Percentiles rank a stretch among this genome's conserved stretches.
Evolutionary conservation across 192 early-diverging fungal genomes (phyloP).

Genomic region (Gonapodya prolifera): DNA sequence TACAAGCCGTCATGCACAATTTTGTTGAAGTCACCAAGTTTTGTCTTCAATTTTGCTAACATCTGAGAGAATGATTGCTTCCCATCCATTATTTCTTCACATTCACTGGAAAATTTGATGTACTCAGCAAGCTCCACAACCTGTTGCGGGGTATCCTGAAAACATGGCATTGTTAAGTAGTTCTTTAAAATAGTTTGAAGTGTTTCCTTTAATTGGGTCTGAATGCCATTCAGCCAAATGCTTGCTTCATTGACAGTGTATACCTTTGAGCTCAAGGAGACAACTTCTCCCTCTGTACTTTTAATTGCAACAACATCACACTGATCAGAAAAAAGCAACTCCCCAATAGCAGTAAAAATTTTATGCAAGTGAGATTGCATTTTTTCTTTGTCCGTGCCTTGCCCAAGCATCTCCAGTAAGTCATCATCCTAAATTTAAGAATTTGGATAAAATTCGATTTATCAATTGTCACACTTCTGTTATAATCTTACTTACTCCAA

Average conservation of each 20-base stretch:
- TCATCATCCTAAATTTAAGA: slow-evolving; percentile 66
- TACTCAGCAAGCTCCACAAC: slow-evolving; percentile 48
- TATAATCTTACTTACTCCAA: slow-evolving; percentile 36
- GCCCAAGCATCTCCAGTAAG: slow-evolving; percentile 98
- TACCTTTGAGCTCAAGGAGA: slow-evolving; percentile 40
- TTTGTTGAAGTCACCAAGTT: slow-evolving; percentile 65
- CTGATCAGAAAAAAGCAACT: slow-evolving; percentile 74
- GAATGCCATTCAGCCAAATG: slow-evolving; percentile 88
- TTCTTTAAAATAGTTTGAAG: slow-evolving; percentile 62
- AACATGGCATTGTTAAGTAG: slow-evolving; percentile 51
- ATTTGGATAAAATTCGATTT: no score
- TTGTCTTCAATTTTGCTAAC: slow-evolving; percentile 70
- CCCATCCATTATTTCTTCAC: slow-evolving; percentile 1
- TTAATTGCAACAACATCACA: slow-evolving; percentile 65
- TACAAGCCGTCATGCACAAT: slow-evolving; percentile 12
- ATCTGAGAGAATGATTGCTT: slow-evolving; percentile 52
- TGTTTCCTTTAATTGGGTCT: slow-evolving; percentile 81
- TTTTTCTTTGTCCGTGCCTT: slow-evolving; percentile 82
- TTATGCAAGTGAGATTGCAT: slow-evolving; percentile 99
- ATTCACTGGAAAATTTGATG: slow-evolving; percentile 36
- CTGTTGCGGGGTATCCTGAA: slow-evolving; percentile 23
- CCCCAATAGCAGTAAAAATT: slow-evolving; percentile 95
- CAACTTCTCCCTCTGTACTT: slow-evolving; percentile 85
- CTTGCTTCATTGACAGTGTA: slow-evolving; percentile 73
- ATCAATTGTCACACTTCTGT: no score